Evolutionary conservation across 495 filamentous ascomycete genomes (phyloP).

Genomic region (Trichoderma erinaceum): DNA sequence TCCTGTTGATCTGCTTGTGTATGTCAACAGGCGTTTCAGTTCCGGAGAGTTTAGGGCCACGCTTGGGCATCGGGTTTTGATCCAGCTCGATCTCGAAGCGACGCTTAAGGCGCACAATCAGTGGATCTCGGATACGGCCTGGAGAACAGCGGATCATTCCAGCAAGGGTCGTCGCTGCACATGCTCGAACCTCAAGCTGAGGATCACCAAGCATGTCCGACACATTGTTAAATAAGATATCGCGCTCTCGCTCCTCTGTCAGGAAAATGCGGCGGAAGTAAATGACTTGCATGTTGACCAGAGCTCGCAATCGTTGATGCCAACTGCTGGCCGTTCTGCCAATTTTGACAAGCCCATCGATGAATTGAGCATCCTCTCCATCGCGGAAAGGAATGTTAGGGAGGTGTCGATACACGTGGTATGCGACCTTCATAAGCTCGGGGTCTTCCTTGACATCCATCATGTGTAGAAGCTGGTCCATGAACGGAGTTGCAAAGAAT

Average conservation of each 20-base stretch:
- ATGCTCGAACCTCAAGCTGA: constrained; percentile 92
- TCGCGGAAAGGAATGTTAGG: constrained; percentile 91
- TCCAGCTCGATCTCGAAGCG: constrained; percentile 72
- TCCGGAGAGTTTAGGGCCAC: constrained; percentile 43
- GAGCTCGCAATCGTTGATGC: constrained; percentile 93
- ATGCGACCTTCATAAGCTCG: constrained; percentile 88
- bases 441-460: constrained; percentile 99
- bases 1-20: constrained; percentile 66
- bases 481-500: constrained; percentile 86
- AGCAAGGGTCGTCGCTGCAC: constrained; percentile 82
- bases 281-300: constrained; percentile 98
- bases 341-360: constrained; percentile 79
- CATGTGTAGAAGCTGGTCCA: constrained; percentile 93
- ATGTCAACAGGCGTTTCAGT: constrained; percentile 77
- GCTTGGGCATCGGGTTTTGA: constrained; percentile 82
- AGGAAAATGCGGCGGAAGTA: constrained; percentile 97
- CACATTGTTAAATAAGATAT: constrained; percentile 80
- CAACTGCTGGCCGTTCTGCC: constrained; percentile 81
- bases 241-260: constrained; percentile 68
- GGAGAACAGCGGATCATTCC: constrained; percentile 99
- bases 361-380: constrained; percentile 77
- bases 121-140: constrained; percentile 63
- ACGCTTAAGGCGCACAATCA: constrained; percentile 65
- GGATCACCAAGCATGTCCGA: constrained; percentile 87
- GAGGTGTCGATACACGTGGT: constrained; percentile 94